A percentile compares a stretch with the other conserved stretches of the same genome.
Conservation (phyloP, 2,329 filamentous ascomycete species). For the Fusarium sp. region DNA sequence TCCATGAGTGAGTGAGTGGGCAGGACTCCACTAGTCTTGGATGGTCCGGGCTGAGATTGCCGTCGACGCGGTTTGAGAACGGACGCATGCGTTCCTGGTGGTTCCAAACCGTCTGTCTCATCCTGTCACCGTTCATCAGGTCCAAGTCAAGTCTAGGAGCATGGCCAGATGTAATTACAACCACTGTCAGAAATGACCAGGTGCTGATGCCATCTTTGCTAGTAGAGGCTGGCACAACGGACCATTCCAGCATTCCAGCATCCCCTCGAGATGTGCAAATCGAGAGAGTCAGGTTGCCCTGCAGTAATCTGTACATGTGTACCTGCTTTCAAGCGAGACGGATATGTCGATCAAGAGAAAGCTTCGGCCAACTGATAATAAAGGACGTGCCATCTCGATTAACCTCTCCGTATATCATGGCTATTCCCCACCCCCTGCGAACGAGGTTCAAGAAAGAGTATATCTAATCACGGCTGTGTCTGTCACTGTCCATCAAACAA, state of each 20-base stretch:
- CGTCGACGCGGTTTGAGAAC: slow-evolving; percentile 43
- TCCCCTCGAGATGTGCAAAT: slow-evolving; percentile 8
- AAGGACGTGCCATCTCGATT: slow-evolving; percentile 22
- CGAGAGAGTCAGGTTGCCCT: slow-evolving; percentile 13
- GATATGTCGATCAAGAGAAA: slow-evolving; percentile 35
- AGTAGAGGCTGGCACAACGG: slow-evolving; percentile 14
- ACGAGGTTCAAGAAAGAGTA: not conserved
- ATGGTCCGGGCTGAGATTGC: slow-evolving; percentile 44
- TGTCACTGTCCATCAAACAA: too few relatives aligned
- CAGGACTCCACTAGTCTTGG: slow-evolving; percentile 11
- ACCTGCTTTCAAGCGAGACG: slow-evolving; percentile 26
- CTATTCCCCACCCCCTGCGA: not conserved
- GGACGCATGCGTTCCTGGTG: slow-evolving; percentile 36
- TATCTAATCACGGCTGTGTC: not conserved
- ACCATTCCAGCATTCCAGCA: slow-evolving; percentile 6
- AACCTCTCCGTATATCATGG: not conserved
- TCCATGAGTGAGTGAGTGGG: slow-evolving; percentile 24
- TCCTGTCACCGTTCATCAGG: slow-evolving; percentile 38
- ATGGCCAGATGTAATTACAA: slow-evolving; percentile 1
- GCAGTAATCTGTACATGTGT: too few relatives aligned
- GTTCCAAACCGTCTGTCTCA: slow-evolving; percentile 39
- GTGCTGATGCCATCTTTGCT: slow-evolving; percentile 22
- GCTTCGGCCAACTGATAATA: slow-evolving; percentile 36
- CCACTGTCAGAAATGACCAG: slow-evolving; percentile 12
- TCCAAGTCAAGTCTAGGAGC: slow-evolving; percentile 21